Evolutionary conservation across 176 grass and related monocot species (phyloP).

Genomic region (Oryza glaberrima): DNA sequence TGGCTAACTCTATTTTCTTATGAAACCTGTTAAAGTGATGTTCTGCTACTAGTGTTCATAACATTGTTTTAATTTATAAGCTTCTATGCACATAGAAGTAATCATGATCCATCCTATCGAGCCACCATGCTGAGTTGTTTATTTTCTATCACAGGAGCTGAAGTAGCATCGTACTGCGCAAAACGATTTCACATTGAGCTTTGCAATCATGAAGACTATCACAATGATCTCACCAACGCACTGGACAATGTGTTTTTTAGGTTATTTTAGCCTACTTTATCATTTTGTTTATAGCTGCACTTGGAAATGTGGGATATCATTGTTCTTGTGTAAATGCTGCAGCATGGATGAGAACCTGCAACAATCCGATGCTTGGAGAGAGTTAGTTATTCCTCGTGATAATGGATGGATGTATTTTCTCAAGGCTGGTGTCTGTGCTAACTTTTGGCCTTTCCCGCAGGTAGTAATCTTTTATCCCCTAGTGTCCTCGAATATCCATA

Average conservation of each 20-base stretch:
- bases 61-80: background rate
- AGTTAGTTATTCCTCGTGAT: background rate
- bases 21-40: background rate
- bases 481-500: constrained; percentile 10
- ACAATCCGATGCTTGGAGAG: constrained; percentile 24
- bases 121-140: background rate
- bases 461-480: constrained; percentile 29
- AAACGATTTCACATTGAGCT: constrained; percentile 30
- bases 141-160: constrained; percentile 40
- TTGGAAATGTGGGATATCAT: background rate
- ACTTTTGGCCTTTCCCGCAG: background rate
- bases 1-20: background rate
- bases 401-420: constrained; percentile 1
- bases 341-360: constrained; percentile 33
- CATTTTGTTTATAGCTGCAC: background rate
- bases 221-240: constrained; percentile 6
- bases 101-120: background rate
- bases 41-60: constrained; percentile 1
- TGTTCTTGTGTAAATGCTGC: constrained; percentile 29
- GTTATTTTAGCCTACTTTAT: constrained; percentile 24
- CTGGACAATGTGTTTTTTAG: constrained; percentile 10
- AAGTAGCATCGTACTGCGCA: constrained; percentile 30
- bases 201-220: background rate
- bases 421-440: background rate
- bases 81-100: background rate